Evolutionary conservation across 169 alveolate species (phyloP), one percentile per base, ranked within the genome.

Genomic region (Pseudocohnilembus persalinus): DNA sequence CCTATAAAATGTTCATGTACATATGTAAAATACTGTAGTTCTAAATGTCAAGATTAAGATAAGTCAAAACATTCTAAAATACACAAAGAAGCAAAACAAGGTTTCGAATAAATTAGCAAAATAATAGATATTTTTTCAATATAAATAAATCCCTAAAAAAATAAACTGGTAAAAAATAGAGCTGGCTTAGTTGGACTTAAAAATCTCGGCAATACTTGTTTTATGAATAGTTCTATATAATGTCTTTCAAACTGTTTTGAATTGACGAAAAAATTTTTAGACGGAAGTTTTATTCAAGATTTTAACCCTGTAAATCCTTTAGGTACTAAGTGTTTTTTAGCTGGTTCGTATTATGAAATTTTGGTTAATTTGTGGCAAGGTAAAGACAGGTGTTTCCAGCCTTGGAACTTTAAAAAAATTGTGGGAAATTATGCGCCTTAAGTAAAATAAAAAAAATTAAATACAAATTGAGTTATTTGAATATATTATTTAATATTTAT

Each of bases 181-280:
- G 26, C 6, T 15, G 92, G 92, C 1, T 74, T 74, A 20, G 49
- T 77, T 31, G 93, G 93, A 29, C 81, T 84, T 11, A 81, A 73
- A 34, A 89, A 89, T 73, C 76, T 84, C 16, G 93, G 93, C 0
- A 68, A 80, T 28, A 89, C 93, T 30, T 89, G 93, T 74, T 89
- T 64, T 77, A 89, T 89, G 90, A 89, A 89, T 77, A 81, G 89
- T 1, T 83, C 83, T 33, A 73, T 89, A 64, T 85, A 89, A 77
- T 89, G 90, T 81, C 64, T 89, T 33, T 68, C 84, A 6, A 83
- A 89, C 73, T 77, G 75, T 24, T 77, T 80, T 65, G 87, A 75
- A 77, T 83, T 77, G 1, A 81, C 89, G 4, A 72, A 82, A 32
- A 73, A 81, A 32, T 78, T 86, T 80, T 49, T 75, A 4, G 26